Conservation (phyloP, 164 flowering plant species). For the Stephania cephalantha region DNA sequence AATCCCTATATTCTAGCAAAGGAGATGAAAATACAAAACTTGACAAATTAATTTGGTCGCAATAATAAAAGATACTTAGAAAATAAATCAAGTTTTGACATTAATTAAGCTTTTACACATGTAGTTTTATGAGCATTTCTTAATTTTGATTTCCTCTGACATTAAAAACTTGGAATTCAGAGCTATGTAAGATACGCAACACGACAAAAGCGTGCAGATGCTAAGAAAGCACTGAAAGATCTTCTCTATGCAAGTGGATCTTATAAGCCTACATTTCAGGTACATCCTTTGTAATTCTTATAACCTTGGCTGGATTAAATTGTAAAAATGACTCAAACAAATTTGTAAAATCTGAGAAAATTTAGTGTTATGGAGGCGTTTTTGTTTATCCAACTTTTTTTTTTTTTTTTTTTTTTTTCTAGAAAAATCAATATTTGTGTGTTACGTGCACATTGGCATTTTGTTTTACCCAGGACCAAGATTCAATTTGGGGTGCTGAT, state of each 20-base stretch:
- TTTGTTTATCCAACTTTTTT: not conserved
- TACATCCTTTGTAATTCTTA: constrained; percentile 9
- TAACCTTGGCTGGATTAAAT: not conserved
- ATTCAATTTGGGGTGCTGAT: constrained; percentile 18
- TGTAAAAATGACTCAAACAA: not conserved
- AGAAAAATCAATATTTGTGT: not conserved
- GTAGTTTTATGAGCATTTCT: not conserved
- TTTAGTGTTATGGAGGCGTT: not conserved
- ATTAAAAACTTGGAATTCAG: constrained; percentile 28
- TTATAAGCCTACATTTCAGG: constrained; percentile 33
- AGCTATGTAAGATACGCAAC: constrained; percentile 33
- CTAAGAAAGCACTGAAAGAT: constrained; percentile 63
- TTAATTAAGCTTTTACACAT: not conserved
- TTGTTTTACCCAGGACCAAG: constrained; percentile 24
- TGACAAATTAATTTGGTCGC: constrained; percentile 1
- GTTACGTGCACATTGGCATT: not conserved
- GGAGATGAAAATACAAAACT: not conserved
- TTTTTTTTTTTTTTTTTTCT: not conserved
- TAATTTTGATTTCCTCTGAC: constrained; percentile 4
- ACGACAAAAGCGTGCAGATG: constrained; percentile 74
- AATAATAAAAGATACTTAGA: not conserved
- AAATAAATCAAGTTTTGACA: not conserved
- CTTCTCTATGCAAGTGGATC: constrained; percentile 42
- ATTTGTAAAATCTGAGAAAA: not conserved
- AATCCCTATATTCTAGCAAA: not conserved